Conservation (phyloP, 352 stramenopile genomes). For the Plasmopara halstedii region DNA sequence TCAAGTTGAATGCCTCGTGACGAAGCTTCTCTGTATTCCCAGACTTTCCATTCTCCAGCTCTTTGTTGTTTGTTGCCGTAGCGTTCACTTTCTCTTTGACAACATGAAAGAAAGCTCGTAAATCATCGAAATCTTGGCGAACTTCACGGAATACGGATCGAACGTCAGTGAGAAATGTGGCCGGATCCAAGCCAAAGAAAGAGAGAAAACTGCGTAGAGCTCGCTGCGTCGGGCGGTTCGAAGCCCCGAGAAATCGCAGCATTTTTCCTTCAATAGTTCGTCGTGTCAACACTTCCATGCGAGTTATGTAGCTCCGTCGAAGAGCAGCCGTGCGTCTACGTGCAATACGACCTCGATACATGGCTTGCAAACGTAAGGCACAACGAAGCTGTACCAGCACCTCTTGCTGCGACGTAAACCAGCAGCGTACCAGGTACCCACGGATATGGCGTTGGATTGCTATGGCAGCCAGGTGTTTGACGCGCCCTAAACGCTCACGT, state of each 20-base stretch:
- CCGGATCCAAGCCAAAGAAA: slow-evolving; percentile 70
- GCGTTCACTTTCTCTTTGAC: slow-evolving; percentile 49
- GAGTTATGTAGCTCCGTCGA: slow-evolving; percentile 60
- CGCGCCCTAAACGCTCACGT: slow-evolving; percentile 34
- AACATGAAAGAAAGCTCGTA: slow-evolving; percentile 55
- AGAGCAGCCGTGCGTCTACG: slow-evolving; percentile 54
- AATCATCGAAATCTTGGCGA: slow-evolving; percentile 52
- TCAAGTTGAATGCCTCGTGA: slow-evolving; percentile 10
- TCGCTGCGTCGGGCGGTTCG: slow-evolving; percentile 48
- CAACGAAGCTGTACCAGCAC: slow-evolving; percentile 40
- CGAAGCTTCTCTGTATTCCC: slow-evolving; percentile 1
- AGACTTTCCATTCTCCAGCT: slow-evolving; percentile 7
- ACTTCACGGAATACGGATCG: slow-evolving; percentile 56
- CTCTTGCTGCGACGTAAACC: slow-evolving; percentile 50
- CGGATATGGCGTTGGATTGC: slow-evolving; percentile 69
- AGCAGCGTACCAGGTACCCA: slow-evolving; percentile 42
- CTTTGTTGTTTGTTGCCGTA: slow-evolving; percentile 17
- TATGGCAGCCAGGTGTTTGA: slow-evolving; percentile 38
- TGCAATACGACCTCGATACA: slow-evolving; percentile 67
- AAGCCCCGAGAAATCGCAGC: slow-evolving; percentile 47
- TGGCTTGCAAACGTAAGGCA: slow-evolving; percentile 47
- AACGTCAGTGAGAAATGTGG: slow-evolving; percentile 68
- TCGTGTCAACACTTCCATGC: slow-evolving; percentile 64
- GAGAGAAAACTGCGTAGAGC: slow-evolving; percentile 56
- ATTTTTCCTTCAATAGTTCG: slow-evolving; percentile 55